A percentile compares a stretch with the other conserved stretches of the same genome.
These are phyloP conservation scores for Diaporthe destruens DNA, from an alignment of 2,329 filamentous ascomycete species.

Conservation along the genomic window DNA sequence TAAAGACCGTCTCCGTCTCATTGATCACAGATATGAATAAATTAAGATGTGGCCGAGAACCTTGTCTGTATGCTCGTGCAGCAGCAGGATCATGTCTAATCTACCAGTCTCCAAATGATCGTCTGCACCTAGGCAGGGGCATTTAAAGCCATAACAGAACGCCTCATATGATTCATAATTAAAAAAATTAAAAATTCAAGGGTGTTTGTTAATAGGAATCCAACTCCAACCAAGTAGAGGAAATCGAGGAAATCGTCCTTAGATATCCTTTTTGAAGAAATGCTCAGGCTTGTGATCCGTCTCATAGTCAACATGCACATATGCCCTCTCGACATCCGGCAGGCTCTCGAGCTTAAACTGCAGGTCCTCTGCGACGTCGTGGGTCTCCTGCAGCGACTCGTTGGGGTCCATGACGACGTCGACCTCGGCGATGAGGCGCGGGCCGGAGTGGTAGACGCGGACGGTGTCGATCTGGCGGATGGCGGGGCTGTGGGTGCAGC, in stretches of 20 bases:
- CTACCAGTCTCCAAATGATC: background rate
- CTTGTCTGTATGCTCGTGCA: constrained; percentile 1
- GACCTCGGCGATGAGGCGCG: constrained; percentile 92
- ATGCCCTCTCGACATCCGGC: constrained; percentile 91
- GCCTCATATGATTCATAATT: background rate
- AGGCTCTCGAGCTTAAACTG: constrained; percentile 95
- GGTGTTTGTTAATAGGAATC: background rate
- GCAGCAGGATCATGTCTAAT: constrained; percentile 6
- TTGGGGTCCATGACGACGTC: constrained; percentile 92
- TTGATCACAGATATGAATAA: background rate
- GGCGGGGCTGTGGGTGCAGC: constrained; percentile 87
- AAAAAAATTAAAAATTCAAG: background rate
- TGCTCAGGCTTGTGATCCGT: constrained; percentile 95
- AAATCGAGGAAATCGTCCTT: too few species aligned
- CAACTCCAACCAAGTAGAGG: background rate
- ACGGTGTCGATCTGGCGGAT: constrained; percentile 95
- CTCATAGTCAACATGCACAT: constrained; percentile 98
- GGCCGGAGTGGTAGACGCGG: constrained; percentile 90
- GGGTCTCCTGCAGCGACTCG: constrained; percentile 80
- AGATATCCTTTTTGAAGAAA: constrained; percentile 70
- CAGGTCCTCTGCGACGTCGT: constrained; percentile 93
- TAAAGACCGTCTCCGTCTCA: too few species aligned
- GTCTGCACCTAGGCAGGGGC: background rate
- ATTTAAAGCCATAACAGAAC: background rate
- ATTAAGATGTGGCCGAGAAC: background rate